Conservation (phyloP, 176 grass and related monocot genomes). For the Carex parvula region DNA sequence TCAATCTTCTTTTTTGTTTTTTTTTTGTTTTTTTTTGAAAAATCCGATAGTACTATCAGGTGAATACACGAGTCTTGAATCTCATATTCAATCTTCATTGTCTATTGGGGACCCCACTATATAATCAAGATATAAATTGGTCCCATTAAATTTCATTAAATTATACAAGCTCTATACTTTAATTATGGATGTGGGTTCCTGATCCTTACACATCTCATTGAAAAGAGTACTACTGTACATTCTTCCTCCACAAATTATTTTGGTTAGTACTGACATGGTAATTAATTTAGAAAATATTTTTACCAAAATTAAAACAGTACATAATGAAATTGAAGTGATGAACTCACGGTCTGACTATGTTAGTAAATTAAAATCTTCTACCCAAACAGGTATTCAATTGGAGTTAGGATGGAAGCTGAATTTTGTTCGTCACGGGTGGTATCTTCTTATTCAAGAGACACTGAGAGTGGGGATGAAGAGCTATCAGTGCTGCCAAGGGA, state of each 20-base stretch:
- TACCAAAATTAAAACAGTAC: neutral
- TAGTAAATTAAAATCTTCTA: neutral
- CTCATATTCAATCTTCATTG: neutral
- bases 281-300: neutral
- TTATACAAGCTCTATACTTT: neutral
- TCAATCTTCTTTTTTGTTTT: too few relatives aligned
- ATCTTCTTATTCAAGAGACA: constrained; percentile 27
- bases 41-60: too few relatives aligned
- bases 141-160: neutral
- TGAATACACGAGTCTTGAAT: too few relatives aligned
- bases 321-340: neutral
- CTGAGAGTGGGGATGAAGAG: constrained; percentile 57
- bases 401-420: constrained; percentile 46
- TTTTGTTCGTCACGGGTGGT: constrained; percentile 31
- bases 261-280: neutral
- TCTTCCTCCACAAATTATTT: neutral
- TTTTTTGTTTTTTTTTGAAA: too few relatives aligned
- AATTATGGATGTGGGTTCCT: neutral
- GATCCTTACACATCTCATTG: neutral
- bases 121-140: neutral
- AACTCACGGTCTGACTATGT: neutral
- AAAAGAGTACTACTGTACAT: neutral
- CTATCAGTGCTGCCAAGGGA: constrained; percentile 61
- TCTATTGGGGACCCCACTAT: neutral
- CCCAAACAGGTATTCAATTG: neutral